These are phyloP conservation scores for Calonectria crousiana DNA, from an alignment of 2,329 filamentous ascomycete genomes.

Conservation along the genomic window DNA sequence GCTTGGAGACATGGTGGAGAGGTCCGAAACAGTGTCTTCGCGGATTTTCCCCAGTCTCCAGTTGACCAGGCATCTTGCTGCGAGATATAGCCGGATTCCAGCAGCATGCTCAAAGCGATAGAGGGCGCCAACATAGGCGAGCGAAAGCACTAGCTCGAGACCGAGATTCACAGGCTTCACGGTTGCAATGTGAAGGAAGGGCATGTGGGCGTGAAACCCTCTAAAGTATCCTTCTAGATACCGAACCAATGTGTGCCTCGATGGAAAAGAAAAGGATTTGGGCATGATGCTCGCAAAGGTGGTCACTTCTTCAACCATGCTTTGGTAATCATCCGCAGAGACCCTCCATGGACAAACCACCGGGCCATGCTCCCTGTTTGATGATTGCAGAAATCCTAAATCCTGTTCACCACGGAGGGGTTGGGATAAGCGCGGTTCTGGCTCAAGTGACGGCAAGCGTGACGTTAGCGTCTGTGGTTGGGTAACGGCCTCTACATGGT, in stretches of 20 bases:
- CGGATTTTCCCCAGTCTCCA: conserved; percentile 28
- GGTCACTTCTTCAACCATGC: not conserved
- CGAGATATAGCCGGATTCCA: conserved; percentile 69
- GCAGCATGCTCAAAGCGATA: conserved; percentile 62
- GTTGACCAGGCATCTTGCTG: conserved; percentile 64
- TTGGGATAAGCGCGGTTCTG: not conserved
- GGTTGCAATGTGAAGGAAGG: not conserved
- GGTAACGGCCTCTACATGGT: not conserved
- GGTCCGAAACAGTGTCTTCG: not conserved
- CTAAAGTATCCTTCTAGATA: not conserved
- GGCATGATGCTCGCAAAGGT: not conserved
- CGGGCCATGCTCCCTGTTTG: not conserved
- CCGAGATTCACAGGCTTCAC: not conserved
- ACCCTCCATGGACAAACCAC: not conserved
- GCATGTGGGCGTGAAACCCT: not conserved
- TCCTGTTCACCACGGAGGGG: not conserved
- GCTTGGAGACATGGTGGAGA: not conserved
- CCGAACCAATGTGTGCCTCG: not conserved
- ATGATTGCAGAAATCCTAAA: not conserved
- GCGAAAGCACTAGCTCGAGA: conserved; percentile 56
- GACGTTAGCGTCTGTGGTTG: not conserved
- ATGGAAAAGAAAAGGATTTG: not conserved
- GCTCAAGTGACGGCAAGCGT: not conserved
- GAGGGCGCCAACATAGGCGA: conserved; percentile 62
- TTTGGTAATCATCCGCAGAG: not conserved